Conservation (phyloP, 306 rosid species). For the Vigna hirtella region DNA sequence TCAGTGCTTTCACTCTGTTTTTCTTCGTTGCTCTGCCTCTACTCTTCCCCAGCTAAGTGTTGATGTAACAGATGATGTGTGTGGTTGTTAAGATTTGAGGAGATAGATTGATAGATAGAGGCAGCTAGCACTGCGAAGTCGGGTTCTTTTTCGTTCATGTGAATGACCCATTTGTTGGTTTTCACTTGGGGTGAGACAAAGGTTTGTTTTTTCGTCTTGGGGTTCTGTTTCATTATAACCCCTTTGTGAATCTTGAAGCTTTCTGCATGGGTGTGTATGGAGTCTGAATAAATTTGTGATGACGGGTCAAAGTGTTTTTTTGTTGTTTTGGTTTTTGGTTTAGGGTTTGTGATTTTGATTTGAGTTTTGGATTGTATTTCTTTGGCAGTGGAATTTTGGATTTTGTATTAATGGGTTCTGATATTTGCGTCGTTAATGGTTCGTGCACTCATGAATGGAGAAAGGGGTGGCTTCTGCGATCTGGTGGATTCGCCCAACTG, state of each 20-base stretch:
- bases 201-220: conserved; percentile 6
- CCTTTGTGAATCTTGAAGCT: conserved; percentile 48
- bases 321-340: conserved; percentile 2
- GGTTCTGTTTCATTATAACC: not conserved
- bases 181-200: conserved; percentile 35
- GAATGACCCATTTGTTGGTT: conserved; percentile 41
- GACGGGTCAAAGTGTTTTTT: conserved; percentile 40
- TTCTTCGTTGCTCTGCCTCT: conserved; percentile 48
- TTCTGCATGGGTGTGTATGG: conserved; percentile 43
- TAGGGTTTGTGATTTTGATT: conserved; percentile 60
- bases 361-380: conserved; percentile 35
- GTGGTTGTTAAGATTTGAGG: conserved; percentile 33
- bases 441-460: conserved; percentile 76
- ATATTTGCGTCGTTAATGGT: conserved; percentile 67
- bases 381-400: conserved; percentile 52
- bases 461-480: conserved; percentile 89
- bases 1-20: conserved; percentile 30
- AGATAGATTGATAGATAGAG: not conserved
- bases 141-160: conserved; percentile 35
- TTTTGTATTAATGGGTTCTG: conserved; percentile 71
- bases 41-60: conserved; percentile 38
- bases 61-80: not conserved
- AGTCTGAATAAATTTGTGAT: not conserved
- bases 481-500: conserved; percentile 91
- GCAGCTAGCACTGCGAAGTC: conserved; percentile 8